phyloP scores from a whole-genome alignment of 768 basidiomycete genomes.

The Russula emetica region DNA sequence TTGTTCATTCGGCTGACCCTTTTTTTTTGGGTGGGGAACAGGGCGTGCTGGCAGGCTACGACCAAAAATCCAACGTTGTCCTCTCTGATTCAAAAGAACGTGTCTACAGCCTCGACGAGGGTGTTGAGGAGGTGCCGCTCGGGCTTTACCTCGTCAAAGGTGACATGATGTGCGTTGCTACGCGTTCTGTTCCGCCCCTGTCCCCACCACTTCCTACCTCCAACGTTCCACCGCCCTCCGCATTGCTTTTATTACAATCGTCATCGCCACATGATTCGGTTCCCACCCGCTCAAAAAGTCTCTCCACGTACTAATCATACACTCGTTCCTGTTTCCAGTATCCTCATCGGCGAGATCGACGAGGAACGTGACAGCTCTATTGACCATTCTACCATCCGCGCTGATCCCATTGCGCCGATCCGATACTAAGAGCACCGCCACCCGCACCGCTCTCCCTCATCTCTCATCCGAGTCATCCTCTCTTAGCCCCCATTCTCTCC shows the following conservation, averaged over 20 bases:
- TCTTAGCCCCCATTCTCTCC: neutral
- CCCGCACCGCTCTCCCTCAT: neutral
- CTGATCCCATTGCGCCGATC: constrained; percentile 82
- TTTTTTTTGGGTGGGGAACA: constrained; percentile 32
- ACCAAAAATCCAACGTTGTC: constrained; percentile 95
- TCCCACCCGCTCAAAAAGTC: neutral
- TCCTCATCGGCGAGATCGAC: constrained; percentile 83
- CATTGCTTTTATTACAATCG: neutral
- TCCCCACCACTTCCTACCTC: too few species aligned
- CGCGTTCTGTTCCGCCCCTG: neutral
- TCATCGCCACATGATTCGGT: too few species aligned
- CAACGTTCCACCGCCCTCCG: neutral
- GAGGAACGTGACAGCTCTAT: constrained; percentile 70
- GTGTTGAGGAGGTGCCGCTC: constrained; percentile 89
- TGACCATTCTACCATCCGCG: constrained; percentile 73
- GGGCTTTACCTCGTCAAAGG: constrained; percentile 98
- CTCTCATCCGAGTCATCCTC: too few species aligned
- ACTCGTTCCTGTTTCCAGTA: constrained; percentile 37
- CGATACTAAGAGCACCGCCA: constrained; percentile 49
- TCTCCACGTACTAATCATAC: neutral
- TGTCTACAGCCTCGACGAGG: constrained; percentile 85
- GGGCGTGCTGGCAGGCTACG: constrained; percentile 89
- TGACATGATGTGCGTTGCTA: constrained; percentile 83
- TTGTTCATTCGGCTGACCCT: neutral
- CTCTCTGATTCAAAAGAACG: constrained; percentile 92